Base-by-base conservation (phyloP, 2,329 filamentous ascomycete species). In the Moelleriella libera region DNA sequence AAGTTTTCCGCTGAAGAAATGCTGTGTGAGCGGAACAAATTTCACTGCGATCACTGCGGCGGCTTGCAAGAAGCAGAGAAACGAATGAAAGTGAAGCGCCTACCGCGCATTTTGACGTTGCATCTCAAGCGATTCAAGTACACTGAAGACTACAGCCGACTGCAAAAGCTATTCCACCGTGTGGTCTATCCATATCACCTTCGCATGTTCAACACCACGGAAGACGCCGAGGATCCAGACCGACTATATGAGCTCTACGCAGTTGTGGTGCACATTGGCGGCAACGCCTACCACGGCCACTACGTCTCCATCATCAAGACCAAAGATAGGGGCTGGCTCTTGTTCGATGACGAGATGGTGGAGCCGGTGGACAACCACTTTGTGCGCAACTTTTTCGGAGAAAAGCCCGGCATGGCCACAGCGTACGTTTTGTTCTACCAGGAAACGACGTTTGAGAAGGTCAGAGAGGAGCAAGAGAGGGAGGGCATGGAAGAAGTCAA, bases 271-370 rank as follows among this genome's bases (percentile, higher is more conserved):
- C 92, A 98, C 59, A 97, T 98, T 53, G 92, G 92, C 47, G 88
- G 88, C 45, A 94, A 94, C 28, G 90, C 92, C 5, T 96, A 96
- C 59, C 92, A 98, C 60, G 92, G 92, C 4, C 92, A 98, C 63
- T 98, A 98, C 57, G 88, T 98, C 32, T 88, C 89, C 5, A 92
- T 98, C 47, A 89, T 98, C 70, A 98, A 98, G 67, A 97, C 92
- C 0, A 83, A 94, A 59, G 92, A 97, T 60, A 80, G 87, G 47
- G 92, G 92, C 30, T 98, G 92, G 92, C 69, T 98, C 41, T 69
- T 98, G 5, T 98, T 98, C 57, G 92, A 98, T 56, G 92, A 98
- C 58, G 92, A 98, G 67, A 88, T 97, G 80, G 92, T 98, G 5
- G 92, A 98, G 63, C 92, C 92, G 0, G 92, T 98, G 5, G 88